A percentile compares a stretch with the other conserved stretches of the same genome.
phyloP scores from a whole-genome alignment of 179 eudicot species.

The Corrigiola litoralis region DNA sequence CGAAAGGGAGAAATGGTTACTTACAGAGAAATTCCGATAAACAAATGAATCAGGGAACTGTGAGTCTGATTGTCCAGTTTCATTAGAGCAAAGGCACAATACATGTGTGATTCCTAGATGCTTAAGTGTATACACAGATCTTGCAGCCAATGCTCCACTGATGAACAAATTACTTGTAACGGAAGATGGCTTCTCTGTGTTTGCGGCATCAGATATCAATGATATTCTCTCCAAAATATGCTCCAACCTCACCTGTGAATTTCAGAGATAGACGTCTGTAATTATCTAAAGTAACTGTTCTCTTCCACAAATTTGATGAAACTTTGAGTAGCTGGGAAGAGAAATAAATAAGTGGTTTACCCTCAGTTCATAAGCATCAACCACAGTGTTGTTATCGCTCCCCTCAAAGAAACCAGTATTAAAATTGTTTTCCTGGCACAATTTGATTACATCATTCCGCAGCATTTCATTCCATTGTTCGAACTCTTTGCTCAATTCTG shows the following conservation, averaged over 20 bases:
- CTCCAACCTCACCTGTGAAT: constrained; percentile 81
- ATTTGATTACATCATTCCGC: constrained; percentile 72
- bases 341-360: constrained; percentile 24
- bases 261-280: not conserved
- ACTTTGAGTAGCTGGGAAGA: not conserved
- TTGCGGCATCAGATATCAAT: constrained; percentile 91
- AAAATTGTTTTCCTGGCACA: constrained; percentile 93
- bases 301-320: not conserved
- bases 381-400: constrained; percentile 63
- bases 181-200: constrained; percentile 85
- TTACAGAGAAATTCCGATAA: constrained; percentile 76
- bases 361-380: constrained; percentile 96
- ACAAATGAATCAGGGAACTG: constrained; percentile 73
- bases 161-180: constrained; percentile 63
- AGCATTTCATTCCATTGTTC: constrained; percentile 97
- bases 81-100: constrained; percentile 90
- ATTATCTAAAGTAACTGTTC: not conserved
- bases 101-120: constrained; percentile 85
- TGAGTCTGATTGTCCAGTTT: constrained; percentile 91
- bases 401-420: constrained; percentile 91
- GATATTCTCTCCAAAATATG: constrained; percentile 95
- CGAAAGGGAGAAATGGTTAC: constrained; percentile 27
- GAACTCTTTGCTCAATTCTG: constrained; percentile 79
- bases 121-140: constrained; percentile 82
- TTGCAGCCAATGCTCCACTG: constrained; percentile 96